Base-by-base conservation (phyloP, 305 asterid species). In the Fraxinus ornus region DNA sequence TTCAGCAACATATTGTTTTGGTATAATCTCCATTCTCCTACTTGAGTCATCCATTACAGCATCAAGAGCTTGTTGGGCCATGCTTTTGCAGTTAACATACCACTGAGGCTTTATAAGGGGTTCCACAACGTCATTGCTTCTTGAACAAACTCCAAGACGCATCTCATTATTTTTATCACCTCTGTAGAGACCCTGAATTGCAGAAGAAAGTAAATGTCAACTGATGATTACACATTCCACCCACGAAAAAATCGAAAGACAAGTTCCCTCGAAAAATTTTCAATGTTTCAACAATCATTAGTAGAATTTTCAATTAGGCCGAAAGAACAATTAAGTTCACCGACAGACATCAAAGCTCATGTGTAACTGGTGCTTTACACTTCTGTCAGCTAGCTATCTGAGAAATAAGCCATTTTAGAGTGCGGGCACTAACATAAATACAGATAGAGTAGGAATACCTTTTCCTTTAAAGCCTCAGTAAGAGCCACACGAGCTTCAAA, bases 41-140 rank as follows among this genome's bases (percentile, higher is more conserved):
- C 87, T 88, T 75, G 90, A 83, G 57, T 84, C 89, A 87, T 90
- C 88, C 76, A 75, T 79, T n/a, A 89, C 92, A 8, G 89, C 94
- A 78, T 85, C 90, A 85, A 91, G 94, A 83, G 93, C 95, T 89
- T 93, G 80, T 57, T 90, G 88, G 49, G 97, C 97, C 87, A 90
- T 90, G 47, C 62, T 84, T 86, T 85, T 82, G 84, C 92, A 91
- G 83, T 85, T 90, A 80, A 90, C 93, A 83, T 93, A 95, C 99
- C 99, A 95, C 84, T 95, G 99, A 57, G 97, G 98, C 91, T 94
- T 94, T 75, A 94, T 91, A 78, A 95, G 92, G 73, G 99, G 98
- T 90, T 95, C 99, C 83, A 94, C 92, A 4, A 94, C 95, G 85
- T 95, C 99, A 24, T 87, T 92, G 88, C 89, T 93, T 88, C 98